Evolutionary conservation across 1,284 basidiomycete genomes (phyloP), one percentile per base, ranked within the genome.

Genomic region (Meira nashicola): DNA sequence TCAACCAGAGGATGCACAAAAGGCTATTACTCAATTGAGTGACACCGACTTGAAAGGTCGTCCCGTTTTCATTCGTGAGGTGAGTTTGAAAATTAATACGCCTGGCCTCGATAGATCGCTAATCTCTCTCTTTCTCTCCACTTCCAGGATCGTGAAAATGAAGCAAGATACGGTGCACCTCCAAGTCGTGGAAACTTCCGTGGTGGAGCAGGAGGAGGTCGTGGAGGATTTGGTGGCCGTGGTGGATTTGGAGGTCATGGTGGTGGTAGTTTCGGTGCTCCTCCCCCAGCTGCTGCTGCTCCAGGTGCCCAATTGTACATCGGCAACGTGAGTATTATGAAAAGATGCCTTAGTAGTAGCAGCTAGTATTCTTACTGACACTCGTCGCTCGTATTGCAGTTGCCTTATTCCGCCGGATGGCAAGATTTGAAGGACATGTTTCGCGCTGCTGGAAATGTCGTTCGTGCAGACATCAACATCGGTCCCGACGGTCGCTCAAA

Each of bases 371-470:
- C 40, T 19, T 15, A 43, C 19, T 43, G 11, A 43, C 6, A 2
- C 40, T 43, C 11, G 4, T 43, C 19, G 14, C 6, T 11, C 19
- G 4, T 10, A 43, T 17, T 2, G 57, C 60, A 6, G 57, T 57
- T 66, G 40, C 94, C 93, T 0, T 90, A 90, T 74, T 90, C 92
- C 80, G 92, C 92, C 37, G 91, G 91, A 41, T 98, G 94, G 94
- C 94, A 98, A 79, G 94, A 98, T 78, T 83, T 98, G 60, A 98
- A 97, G 79, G 93, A 97, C 78, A 82, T 97, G 37, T 96, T 97
- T 86, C 86, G 93, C 57, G 86, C 89, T 37, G 90, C 93, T 41
- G 93, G 94, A 25, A 90, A 89, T 74, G 92, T 96, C 70, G 86
- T 95, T 62, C 86, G 93, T 41, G 92, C 94, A 58, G 93, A 98